These are phyloP conservation scores for Candida orba DNA, from an alignment of 805 yeast genomes.

Conservation along the genomic window DNA sequence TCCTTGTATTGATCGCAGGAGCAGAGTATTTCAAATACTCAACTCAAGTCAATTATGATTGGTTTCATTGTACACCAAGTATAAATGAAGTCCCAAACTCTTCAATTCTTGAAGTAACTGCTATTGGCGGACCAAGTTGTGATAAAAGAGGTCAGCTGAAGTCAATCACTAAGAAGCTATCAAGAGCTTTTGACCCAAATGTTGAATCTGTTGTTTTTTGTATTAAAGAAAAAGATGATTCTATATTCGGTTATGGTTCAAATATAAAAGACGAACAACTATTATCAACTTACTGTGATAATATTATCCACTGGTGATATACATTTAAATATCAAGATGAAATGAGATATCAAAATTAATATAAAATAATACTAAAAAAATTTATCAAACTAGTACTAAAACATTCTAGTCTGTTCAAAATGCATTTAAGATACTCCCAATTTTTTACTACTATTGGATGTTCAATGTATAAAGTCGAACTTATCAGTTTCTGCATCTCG, in stretches of 20 bases:
- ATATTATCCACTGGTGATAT: slow-evolving; percentile 21
- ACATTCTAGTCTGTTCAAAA: no score
- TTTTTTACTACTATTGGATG: no score
- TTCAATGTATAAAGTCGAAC: no score
- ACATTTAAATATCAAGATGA: not conserved
- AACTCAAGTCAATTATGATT: slow-evolving; percentile 33
- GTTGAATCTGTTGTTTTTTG: slow-evolving; percentile 29
- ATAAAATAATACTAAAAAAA: not conserved
- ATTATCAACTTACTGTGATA: slow-evolving; percentile 13
- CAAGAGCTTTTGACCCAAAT: slow-evolving; percentile 34
- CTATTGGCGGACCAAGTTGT: slow-evolving; percentile 37
- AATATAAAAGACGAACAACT: slow-evolving; percentile 13
- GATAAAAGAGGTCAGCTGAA: slow-evolving; percentile 37
- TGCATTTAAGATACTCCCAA: no score
- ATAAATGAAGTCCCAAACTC: slow-evolving; percentile 13
- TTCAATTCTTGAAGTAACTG: slow-evolving; percentile 26
- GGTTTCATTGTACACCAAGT: slow-evolving; percentile 37
- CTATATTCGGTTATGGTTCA: slow-evolving; percentile 19
- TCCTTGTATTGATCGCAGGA: slow-evolving; percentile 30
- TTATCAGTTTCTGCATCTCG: no score
- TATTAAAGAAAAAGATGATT: slow-evolving; percentile 26
- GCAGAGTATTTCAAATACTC: slow-evolving; percentile 37
- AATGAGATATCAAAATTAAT: no score
- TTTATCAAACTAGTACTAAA: no score
- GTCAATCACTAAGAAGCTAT: slow-evolving; percentile 31